These are phyloP conservation scores for Elsinoe arachidis DNA, from an alignment of 2,329 filamentous ascomycete genomes.

Conservation along the genomic window DNA sequence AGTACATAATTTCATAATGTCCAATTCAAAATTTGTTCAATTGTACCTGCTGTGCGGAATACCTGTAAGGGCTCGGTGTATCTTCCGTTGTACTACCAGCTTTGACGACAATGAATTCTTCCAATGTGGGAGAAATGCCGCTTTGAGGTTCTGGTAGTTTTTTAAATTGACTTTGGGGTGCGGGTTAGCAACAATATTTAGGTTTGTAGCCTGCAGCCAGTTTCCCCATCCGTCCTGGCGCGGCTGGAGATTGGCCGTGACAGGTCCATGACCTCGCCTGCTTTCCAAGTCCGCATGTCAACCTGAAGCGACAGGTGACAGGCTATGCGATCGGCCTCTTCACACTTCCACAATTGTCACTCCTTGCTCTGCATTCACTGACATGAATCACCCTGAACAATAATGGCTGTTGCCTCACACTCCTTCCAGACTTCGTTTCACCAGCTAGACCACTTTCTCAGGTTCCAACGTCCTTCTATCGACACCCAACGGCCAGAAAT, in stretches of 20 bases:
- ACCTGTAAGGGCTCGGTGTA: background rate
- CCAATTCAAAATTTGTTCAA: background rate
- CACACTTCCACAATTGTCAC: background rate
- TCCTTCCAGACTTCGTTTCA: background rate
- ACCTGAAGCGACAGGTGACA: too few species aligned
- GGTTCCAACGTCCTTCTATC: constrained; percentile 12
- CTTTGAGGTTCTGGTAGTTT: too few species aligned
- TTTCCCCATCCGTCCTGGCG: constrained; percentile 11
- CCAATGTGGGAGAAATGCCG: too few species aligned
- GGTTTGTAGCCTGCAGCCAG: background rate
- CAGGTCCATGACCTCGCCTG: background rate
- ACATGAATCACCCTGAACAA: background rate
- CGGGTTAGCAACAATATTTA: constrained; percentile 1
- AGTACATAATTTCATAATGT: constrained; percentile 11
- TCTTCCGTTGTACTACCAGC: background rate
- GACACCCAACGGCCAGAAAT: constrained; percentile 12
- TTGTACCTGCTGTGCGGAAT: background rate
- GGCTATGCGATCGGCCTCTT: background rate
- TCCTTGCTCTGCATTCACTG: background rate
- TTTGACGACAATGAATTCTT: background rate
- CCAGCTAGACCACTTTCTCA: constrained; percentile 1
- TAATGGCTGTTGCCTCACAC: background rate
- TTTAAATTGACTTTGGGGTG: too few species aligned
- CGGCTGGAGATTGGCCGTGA: constrained; percentile 1
- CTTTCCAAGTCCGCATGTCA: too few species aligned